Conservation (phyloP, 1,284 basidiomycete species). For the Trametes sp. region DNA sequence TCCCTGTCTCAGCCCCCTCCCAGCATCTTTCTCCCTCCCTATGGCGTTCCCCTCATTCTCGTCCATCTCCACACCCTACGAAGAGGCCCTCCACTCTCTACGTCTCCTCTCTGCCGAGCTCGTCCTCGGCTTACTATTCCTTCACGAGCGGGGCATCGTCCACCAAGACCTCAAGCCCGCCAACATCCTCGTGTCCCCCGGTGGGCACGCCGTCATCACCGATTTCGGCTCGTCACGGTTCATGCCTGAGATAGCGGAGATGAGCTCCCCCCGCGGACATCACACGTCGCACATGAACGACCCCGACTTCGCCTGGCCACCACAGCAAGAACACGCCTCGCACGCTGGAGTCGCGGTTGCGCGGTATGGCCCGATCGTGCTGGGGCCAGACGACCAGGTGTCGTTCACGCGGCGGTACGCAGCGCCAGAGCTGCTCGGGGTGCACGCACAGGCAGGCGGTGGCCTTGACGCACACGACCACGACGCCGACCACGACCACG, state of each 20-base stretch:
- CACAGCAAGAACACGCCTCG: not conserved
- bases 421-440: slow-evolving; percentile 30
- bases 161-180: slow-evolving; percentile 75
- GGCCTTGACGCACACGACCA: slow-evolving; percentile 3
- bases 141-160: slow-evolving; percentile 53
- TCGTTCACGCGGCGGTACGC: slow-evolving; percentile 33
- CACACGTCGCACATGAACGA: slow-evolving; percentile 16
- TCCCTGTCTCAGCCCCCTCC: not conserved
- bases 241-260: slow-evolving; percentile 33
- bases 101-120: slow-evolving; percentile 29
- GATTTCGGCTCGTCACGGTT: slow-evolving; percentile 59
- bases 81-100: slow-evolving; percentile 21
- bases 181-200: slow-evolving; percentile 66
- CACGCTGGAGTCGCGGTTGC: too few species aligned
- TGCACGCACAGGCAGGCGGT: slow-evolving; percentile 13
- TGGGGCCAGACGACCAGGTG: slow-evolving; percentile 29
- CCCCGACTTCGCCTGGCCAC: not conserved
- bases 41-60: slow-evolving; percentile 24
- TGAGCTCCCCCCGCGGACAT: slow-evolving; percentile 1
- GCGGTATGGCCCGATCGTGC: slow-evolving; percentile 24
- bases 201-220: slow-evolving; percentile 59
- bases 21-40: slow-evolving; percentile 24
- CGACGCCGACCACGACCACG: slow-evolving; percentile 3
- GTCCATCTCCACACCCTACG: slow-evolving; percentile 13
- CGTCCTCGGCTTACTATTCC: slow-evolving; percentile 25